Conservation (phyloP, 1,139 yeast genomes). For the Geotrichum siamense region DNA sequence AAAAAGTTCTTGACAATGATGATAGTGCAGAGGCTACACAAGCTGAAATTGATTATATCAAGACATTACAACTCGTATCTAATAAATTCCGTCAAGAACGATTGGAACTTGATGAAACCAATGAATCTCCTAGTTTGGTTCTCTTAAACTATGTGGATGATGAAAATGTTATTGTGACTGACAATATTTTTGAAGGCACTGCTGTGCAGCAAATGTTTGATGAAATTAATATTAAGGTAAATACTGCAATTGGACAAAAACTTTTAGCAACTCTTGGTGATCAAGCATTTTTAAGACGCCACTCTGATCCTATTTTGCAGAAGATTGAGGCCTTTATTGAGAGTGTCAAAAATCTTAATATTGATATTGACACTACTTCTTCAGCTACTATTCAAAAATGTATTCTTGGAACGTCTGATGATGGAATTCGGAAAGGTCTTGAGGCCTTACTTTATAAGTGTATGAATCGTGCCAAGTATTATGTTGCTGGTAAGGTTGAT, state of each 20-base stretch:
- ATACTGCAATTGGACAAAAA: constrained; percentile 78
- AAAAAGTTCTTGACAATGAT: constrained; percentile 30
- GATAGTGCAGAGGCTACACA: constrained; percentile 16
- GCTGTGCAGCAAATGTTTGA: constrained; percentile 54
- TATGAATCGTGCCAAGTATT: constrained; percentile 78
- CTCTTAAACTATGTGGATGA: constrained; percentile 79
- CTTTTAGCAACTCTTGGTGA: constrained; percentile 73
- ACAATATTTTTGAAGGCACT: constrained; percentile 61
- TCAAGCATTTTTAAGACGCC: constrained; percentile 77
- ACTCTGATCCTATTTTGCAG: constrained; percentile 73
- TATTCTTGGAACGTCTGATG: constrained; percentile 56
- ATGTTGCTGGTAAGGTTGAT: constrained; percentile 81
- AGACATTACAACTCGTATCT: constrained; percentile 58
- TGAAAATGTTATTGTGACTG: constrained; percentile 62
- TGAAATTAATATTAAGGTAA: constrained; percentile 76
- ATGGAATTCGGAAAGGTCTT: constrained; percentile 60
- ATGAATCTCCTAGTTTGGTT: constrained; percentile 48
- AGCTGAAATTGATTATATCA: constrained; percentile 61
- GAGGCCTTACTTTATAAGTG: constrained; percentile 78
- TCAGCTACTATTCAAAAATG: constrained; percentile 70
- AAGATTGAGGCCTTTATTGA: constrained; percentile 75
- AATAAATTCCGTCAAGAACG: constrained; percentile 69
- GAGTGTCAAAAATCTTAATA: constrained; percentile 52
- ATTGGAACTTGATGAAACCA: constrained; percentile 36
- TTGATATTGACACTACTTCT: constrained; percentile 65